A percentile compares a stretch with the other conserved stretches of the same genome.
Evolutionary conservation across 2,329 filamentous ascomycete species (phyloP).

Genomic region (Aureobasidium sp.): DNA sequence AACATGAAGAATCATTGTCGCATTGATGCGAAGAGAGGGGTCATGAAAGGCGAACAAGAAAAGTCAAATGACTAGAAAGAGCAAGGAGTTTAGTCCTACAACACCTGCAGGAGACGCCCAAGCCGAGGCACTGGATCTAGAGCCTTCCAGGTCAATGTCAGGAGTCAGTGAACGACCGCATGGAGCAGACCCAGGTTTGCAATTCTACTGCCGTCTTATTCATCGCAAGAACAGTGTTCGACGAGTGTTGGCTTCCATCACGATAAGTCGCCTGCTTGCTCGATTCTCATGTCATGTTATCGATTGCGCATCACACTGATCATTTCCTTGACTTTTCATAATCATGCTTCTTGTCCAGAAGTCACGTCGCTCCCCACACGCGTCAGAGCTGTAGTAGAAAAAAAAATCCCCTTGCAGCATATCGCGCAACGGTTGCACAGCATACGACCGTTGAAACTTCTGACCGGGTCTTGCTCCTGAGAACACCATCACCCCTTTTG

Average conservation of each 20-base stretch:
- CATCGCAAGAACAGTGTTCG: background rate
- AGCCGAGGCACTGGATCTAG: conserved; percentile 1
- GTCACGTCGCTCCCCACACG: conserved; percentile 2
- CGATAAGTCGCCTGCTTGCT: conserved; percentile 7
- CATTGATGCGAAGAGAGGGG: background rate
- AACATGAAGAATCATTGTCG: background rate
- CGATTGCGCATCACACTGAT: background rate
- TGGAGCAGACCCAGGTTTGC: background rate
- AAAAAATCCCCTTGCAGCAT: conserved; percentile 5
- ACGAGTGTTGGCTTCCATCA: background rate
- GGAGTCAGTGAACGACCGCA: background rate
- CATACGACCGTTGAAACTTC: conserved; percentile 14
- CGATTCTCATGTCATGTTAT: background rate
- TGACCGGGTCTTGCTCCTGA: conserved; percentile 13
- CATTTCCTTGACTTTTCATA: background rate
- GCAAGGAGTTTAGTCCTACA: background rate
- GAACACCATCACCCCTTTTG: conserved; percentile 9
- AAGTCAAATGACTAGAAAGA: background rate
- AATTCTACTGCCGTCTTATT: background rate
- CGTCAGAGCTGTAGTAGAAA: conserved; percentile 1
- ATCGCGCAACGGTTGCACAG: conserved; percentile 15
- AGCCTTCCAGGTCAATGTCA: background rate
- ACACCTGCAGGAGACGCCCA: background rate
- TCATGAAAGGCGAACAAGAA: background rate
- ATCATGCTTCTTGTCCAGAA: conserved; percentile 1